Conservation (phyloP, 306 rosid genomes). For the Dicorynia guianensis region DNA sequence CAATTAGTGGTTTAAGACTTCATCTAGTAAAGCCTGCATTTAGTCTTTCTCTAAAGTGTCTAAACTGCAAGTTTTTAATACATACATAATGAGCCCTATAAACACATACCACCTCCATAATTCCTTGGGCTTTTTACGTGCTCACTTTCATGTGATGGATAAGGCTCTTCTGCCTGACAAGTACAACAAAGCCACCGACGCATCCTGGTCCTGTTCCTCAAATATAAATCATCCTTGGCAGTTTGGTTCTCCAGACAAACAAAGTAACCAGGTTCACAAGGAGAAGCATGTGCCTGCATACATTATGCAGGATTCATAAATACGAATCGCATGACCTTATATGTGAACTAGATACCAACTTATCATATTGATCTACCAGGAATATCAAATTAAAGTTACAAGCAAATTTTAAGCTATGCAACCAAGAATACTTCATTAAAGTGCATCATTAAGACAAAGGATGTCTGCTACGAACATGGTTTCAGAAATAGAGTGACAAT, state of each 20-base stretch:
- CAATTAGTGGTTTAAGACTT: background rate
- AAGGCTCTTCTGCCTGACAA: slow-evolving; percentile 82
- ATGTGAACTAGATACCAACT: background rate
- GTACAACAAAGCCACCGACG: slow-evolving; percentile 96
- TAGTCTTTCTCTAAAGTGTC: too few species aligned
- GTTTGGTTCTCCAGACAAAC: slow-evolving; percentile 56
- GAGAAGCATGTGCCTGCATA: slow-evolving; percentile 79
- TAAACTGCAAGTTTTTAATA: too few species aligned
- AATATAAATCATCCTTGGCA: slow-evolving; percentile 55
- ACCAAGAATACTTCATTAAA: background rate
- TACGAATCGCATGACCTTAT: background rate
- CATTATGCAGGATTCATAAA: slow-evolving; percentile 28
- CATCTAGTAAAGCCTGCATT: too few species aligned
- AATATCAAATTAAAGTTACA: background rate
- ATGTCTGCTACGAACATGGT: background rate
- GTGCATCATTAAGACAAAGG: background rate
- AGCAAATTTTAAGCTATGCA: background rate
- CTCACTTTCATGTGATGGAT: slow-evolving; percentile 75
- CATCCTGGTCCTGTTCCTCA: slow-evolving; percentile 78
- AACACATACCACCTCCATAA: slow-evolving; percentile 71
- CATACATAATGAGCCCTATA: background rate
- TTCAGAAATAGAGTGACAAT: background rate
- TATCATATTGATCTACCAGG: background rate
- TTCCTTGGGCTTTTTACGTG: slow-evolving; percentile 77
- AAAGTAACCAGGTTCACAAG: slow-evolving; percentile 62